phyloP scores from a whole-genome alignment of 1,284 basidiomycete genomes.

The Fomes fomentarius region DNA sequence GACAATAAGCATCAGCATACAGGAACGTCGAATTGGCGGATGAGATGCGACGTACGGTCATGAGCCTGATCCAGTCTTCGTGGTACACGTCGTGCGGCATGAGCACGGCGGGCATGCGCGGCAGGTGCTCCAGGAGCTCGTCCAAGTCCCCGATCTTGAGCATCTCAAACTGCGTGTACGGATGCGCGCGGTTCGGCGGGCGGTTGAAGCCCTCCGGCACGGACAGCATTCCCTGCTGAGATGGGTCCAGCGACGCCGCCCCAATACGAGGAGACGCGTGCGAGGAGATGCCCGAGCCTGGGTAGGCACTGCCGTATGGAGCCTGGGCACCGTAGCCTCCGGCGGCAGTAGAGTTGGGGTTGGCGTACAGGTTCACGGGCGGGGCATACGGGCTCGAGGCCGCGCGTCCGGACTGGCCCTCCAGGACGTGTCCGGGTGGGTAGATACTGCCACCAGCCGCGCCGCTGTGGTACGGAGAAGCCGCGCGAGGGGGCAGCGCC shows the following conservation, averaged over 20 bases:
- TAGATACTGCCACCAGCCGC: conserved; percentile 21
- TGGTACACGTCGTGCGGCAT: conserved; percentile 76
- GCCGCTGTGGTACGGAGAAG: conserved; percentile 24
- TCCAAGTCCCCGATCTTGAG: conserved; percentile 78
- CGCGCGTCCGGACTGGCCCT: conserved; percentile 26
- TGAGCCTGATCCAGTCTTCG: conserved; percentile 77
- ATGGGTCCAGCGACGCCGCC: conserved; percentile 20
- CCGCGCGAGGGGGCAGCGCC: conserved; percentile 31
- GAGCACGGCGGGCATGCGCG: conserved; percentile 72
- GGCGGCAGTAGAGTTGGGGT: conserved; percentile 1
- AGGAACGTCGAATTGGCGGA: neutral
- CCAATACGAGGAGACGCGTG: conserved; percentile 29
- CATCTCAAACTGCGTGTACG: conserved; percentile 69
- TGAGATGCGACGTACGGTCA: conserved; percentile 52
- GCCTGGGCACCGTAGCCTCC: conserved; percentile 32
- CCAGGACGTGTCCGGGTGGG: conserved; percentile 31
- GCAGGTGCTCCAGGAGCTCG: conserved; percentile 61
- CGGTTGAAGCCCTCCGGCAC: conserved; percentile 74
- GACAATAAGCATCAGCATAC: neutral
- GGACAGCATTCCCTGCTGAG: conserved; percentile 48
- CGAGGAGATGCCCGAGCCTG: conserved; percentile 12
- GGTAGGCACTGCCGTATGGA: conserved; percentile 5
- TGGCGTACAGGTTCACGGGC: conserved; percentile 16
- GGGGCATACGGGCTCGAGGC: conserved; percentile 29
- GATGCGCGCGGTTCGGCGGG: conserved; percentile 63